Conservation (phyloP, 2,329 filamentous ascomycete genomes). For the Cladosporium austrohemisphaericum region DNA sequence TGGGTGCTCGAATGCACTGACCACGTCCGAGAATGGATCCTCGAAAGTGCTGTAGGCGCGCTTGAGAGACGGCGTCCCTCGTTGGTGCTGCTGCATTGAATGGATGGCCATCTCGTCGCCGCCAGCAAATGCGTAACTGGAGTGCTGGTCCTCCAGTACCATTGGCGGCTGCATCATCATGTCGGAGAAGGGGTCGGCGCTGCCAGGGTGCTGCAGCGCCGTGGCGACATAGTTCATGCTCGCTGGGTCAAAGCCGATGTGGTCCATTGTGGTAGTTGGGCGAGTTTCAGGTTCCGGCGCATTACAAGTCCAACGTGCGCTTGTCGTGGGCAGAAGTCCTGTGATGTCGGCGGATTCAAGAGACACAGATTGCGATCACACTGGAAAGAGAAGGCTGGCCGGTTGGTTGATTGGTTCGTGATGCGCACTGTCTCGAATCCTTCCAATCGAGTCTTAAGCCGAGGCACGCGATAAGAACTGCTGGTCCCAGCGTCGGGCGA, state of each 20-base stretch:
- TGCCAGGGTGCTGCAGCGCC: constrained; percentile 51
- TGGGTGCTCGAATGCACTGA: constrained; percentile 47
- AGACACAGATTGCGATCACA: background rate
- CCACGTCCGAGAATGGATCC: constrained; percentile 49
- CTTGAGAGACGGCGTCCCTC: constrained; percentile 27
- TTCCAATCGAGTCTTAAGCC: constrained; percentile 11
- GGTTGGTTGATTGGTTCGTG: constrained; percentile 1
- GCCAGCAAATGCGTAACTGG: constrained; percentile 55
- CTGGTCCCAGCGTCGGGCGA: constrained; percentile 3
- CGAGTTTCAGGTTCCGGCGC: background rate
- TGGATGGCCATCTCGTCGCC: constrained; percentile 9
- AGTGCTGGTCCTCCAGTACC: constrained; percentile 54
- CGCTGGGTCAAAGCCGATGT: constrained; percentile 16
- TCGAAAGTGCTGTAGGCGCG: constrained; percentile 41
- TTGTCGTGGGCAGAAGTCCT: background rate
- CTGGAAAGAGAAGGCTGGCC: constrained; percentile 6
- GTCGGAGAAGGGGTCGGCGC: constrained; percentile 38
- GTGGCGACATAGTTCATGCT: constrained; percentile 55
- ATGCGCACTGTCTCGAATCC: constrained; percentile 13
- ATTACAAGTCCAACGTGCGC: background rate
- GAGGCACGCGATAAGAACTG: constrained; percentile 13
- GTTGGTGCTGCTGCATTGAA: constrained; percentile 11
- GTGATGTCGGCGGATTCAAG: constrained; percentile 2
- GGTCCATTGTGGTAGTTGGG: constrained; percentile 5
- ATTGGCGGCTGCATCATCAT: constrained; percentile 42